Evolutionary conservation across 176 grass and related monocot species (phyloP).

Genomic region (Zoysia pacifica): DNA sequence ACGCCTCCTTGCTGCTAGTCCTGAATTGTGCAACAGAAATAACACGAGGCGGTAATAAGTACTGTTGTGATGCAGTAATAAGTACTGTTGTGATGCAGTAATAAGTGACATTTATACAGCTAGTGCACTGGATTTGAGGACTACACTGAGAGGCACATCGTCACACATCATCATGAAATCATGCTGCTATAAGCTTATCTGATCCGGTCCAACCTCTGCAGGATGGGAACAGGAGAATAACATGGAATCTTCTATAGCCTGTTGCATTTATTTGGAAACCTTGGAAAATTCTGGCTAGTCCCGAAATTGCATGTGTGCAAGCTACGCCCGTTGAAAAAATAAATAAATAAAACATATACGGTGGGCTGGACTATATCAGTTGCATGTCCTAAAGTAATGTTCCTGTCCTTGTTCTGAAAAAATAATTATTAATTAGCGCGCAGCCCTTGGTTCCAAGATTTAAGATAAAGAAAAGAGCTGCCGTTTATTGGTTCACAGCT

Average conservation of each 20-base stretch:
- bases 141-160: not conserved
- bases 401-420: conserved; percentile 21
- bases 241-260: conserved; percentile 49
- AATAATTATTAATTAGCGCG: conserved; percentile 5
- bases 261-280: conserved; percentile 50
- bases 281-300: conserved; percentile 23
- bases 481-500: conserved; percentile 31
- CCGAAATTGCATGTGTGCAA: conserved; percentile 60
- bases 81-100: not conserved
- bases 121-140: conserved; percentile 46
- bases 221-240: conserved; percentile 56
- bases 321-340: conserved; percentile 24
- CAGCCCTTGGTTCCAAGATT: not conserved
- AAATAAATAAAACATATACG: not conserved
- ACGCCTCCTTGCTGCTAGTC: conserved; percentile 52
- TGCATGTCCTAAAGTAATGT: conserved; percentile 4
- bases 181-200: conserved; percentile 47
- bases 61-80: not conserved
- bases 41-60: not conserved
- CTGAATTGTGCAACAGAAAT: conserved; percentile 20
- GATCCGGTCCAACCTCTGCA: conserved; percentile 45
- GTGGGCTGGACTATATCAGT: not conserved
- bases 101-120: not conserved
- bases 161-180: conserved; percentile 50
- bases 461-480: conserved; percentile 14